Percentiles rank a stretch among this genome's conserved stretches.
These are phyloP conservation scores for Kodamaea neixiangensis DNA, from an alignment of 805 yeast genomes.

Conservation along the genomic window DNA sequence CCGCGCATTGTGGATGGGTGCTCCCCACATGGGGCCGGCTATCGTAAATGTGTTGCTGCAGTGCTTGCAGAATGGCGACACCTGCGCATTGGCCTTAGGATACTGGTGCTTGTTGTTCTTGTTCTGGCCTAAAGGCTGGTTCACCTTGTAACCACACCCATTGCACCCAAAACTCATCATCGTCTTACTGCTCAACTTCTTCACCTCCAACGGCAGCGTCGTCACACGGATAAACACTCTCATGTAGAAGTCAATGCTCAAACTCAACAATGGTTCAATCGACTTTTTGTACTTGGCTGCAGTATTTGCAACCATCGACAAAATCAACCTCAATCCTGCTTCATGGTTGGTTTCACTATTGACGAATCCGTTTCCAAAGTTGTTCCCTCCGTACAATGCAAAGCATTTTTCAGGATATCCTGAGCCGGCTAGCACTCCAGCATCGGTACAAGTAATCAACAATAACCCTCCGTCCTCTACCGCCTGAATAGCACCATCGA, in stretches of 20 bases:
- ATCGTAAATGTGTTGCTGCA: constrained; percentile 74
- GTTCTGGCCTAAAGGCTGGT: constrained; percentile 74
- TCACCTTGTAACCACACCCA: constrained; percentile 75
- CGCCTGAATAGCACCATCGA: constrained; percentile 86
- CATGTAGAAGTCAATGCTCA: constrained; percentile 91
- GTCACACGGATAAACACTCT: constrained; percentile 79
- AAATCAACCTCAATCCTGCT: constrained; percentile 82
- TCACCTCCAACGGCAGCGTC: constrained; percentile 79
- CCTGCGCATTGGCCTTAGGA: constrained; percentile 51
- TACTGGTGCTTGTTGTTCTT: constrained; percentile 55
- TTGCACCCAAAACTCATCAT: constrained; percentile 81
- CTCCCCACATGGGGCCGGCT: constrained; percentile 95
- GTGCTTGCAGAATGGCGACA: constrained; percentile 57
- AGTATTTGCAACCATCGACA: constrained; percentile 70
- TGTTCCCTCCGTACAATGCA: constrained; percentile 91
- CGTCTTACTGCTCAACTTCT: constrained; percentile 72
- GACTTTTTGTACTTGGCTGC: constrained; percentile 89
- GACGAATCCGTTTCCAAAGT: constrained; percentile 58
- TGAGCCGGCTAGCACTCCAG: constrained; percentile 92
- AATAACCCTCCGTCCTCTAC: constrained; percentile 84
- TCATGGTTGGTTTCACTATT: constrained; percentile 83
- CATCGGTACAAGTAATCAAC: constrained; percentile 93
- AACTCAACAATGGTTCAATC: constrained; percentile 81
- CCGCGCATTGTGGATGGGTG: constrained; percentile 63
- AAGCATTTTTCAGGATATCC: constrained; percentile 97